Conservation (phyloP, 352 stramenopile species). For the Pilasporangium apinafurcum region DNA sequence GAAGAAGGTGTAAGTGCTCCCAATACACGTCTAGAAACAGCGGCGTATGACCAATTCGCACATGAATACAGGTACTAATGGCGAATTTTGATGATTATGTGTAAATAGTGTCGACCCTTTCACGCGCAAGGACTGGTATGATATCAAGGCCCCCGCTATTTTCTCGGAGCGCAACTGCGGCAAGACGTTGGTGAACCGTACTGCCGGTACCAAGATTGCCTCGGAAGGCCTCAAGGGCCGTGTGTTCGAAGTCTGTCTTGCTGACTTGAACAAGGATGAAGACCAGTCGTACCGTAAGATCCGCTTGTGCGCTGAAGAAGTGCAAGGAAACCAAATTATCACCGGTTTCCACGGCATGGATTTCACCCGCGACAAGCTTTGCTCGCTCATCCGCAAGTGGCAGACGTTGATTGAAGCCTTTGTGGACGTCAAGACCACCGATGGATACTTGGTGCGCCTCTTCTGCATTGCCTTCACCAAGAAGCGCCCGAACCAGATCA, state of each 20-base stretch:
- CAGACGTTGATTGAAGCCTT: conserved; percentile 98
- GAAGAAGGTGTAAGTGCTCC: conserved; percentile 83
- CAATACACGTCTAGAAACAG: no score
- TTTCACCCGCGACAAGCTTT: conserved; percentile 98
- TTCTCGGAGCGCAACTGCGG: conserved; percentile 96
- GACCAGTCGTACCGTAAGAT: conserved; percentile 98
- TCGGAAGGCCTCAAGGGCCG: conserved; percentile 98
- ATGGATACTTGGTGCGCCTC: conserved; percentile 98
- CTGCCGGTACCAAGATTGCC: conserved; percentile 94
- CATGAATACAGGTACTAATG: conserved; percentile 2
- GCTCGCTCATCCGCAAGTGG: conserved; percentile 99
- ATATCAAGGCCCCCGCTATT: conserved; percentile 98
- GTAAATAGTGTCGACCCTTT: conserved; percentile 94
- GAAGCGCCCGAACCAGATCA: conserved; percentile 98
- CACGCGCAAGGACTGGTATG: conserved; percentile 96
- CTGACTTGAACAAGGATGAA: conserved; percentile 99
- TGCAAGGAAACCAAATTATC: conserved; percentile 88
- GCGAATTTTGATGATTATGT: conserved; percentile 2
- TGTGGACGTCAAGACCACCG: conserved; percentile 98
- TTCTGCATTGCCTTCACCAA: conserved; percentile 99
- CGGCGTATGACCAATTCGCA: background rate
- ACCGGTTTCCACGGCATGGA: conserved; percentile 92
- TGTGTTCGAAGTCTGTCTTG: conserved; percentile 98
- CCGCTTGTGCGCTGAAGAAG: conserved; percentile 98
- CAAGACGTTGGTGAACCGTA: conserved; percentile 99